These are phyloP conservation scores for Vanrija humicola DNA, from an alignment of 1,284 basidiomycete species.

Conservation along the genomic window DNA sequence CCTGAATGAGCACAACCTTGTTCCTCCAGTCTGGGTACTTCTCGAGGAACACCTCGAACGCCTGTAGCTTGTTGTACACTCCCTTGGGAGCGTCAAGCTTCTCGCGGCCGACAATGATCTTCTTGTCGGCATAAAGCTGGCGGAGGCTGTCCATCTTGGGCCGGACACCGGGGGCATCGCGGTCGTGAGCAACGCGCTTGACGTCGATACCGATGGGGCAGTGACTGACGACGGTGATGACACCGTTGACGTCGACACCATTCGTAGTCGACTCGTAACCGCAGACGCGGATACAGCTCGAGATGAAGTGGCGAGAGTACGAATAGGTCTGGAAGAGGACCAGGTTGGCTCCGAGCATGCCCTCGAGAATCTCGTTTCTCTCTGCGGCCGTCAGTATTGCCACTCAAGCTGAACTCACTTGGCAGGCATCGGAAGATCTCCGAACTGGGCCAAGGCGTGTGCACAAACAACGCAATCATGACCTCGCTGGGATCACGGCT, in stretches of 20 bases:
- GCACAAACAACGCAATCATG: conserved; percentile 87
- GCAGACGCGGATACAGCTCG: conserved; percentile 91
- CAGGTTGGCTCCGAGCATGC: conserved; percentile 95
- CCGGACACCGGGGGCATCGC: conserved; percentile 71
- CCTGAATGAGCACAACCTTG: conserved; percentile 68
- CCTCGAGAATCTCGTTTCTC: conserved; percentile 89
- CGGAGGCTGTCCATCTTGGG: conserved; percentile 85
- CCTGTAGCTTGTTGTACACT: conserved; percentile 93
- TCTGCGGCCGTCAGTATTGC: conserved; percentile 46
- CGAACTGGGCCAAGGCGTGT: conserved; percentile 94
- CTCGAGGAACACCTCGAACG: conserved; percentile 89
- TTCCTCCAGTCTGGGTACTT: conserved; percentile 96
- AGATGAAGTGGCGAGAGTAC: conserved; percentile 92
- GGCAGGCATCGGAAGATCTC: conserved; percentile 94
- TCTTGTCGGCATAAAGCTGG: conserved; percentile 89
- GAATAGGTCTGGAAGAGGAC: conserved; percentile 98
- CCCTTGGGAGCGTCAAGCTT: conserved; percentile 98
- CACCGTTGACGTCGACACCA: conserved; percentile 87
- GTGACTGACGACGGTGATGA: conserved; percentile 78
- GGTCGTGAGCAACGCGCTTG: conserved; percentile 77
- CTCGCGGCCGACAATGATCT: conserved; percentile 98
- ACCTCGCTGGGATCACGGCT: conserved; percentile 27
- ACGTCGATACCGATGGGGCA: conserved; percentile 98
- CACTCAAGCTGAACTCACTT: conserved; percentile 53
- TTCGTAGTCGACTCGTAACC: conserved; percentile 82